Evolutionary conservation across 306 rosid genomes (phyloP).

Genomic region (Mimosa pudica): DNA sequence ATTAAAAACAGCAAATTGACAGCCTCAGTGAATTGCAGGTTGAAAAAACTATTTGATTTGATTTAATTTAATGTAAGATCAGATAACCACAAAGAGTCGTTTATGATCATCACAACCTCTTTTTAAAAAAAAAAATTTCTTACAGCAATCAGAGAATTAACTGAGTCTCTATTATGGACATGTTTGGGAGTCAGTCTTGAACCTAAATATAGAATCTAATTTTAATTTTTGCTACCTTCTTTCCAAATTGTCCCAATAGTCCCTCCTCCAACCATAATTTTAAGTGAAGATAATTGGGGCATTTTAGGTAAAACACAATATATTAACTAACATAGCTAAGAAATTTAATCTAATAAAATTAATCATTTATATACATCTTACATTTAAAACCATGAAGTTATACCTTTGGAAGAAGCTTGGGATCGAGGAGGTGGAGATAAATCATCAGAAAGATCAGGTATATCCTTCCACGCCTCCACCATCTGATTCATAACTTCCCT

Average conservation of each 20-base stretch:
- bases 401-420: constrained; percentile 67
- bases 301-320: too few relatives aligned
- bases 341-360: too few relatives aligned
- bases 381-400: background rate
- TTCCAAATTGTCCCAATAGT: too few relatives aligned
- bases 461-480: constrained; percentile 78
- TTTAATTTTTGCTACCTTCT: too few relatives aligned
- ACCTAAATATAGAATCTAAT: too few relatives aligned
- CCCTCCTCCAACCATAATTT: too few relatives aligned
- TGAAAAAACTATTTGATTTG: background rate
- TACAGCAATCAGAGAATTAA: background rate
- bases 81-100: background rate
- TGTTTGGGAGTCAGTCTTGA: too few relatives aligned
- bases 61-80: background rate
- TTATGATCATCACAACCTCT: background rate
- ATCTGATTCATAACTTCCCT: constrained; percentile 74
- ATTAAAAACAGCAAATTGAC: background rate
- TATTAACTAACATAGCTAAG: too few relatives aligned
- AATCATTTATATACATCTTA: too few relatives aligned
- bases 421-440: constrained; percentile 63
- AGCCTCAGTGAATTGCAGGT: background rate
- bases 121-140: background rate
- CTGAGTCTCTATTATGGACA: background rate
- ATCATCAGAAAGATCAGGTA: constrained; percentile 69
- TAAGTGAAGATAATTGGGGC: too few relatives aligned